Base-by-base conservation (phyloP, 192 early-diverging fungal species). In the Dispira simplex region DNA sequence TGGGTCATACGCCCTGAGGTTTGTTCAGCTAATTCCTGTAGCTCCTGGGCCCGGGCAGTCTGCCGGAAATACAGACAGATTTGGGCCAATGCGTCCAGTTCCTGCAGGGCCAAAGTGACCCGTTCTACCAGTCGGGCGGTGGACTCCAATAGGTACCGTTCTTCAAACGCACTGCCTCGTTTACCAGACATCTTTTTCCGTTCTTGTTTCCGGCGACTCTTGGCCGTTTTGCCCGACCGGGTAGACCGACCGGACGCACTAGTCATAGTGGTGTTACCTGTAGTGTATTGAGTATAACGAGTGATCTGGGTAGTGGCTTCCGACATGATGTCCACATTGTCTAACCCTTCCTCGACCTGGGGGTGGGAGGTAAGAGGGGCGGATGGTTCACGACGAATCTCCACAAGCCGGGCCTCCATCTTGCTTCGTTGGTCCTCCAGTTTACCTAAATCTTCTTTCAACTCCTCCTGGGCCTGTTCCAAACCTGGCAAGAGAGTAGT, bases 251-350 rank as follows among this genome's bases (percentile, higher is more conserved):
- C 46, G 55, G 27, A 51, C 16, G 25, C 20, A 46, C 26, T 27
- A 0, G 55, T 52, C 57, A 65, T 9, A 32, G 27, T 16, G 21
- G 79, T 79, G 5, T 74, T 75, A n/a, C 80, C 80, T 8, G 80
- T 81, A 9, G 90, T 90, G 63, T 86, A 87, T 12, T 85, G 81
- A 51, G 87, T 95, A 65, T 89, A 87, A 54, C 84, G 81, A 66
- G 89, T 93, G 23, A 85, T 86, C 90, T 95, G 92, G 8, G 91
- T 93, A 5, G 89, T 88, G 8, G 95, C 95, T 68, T 98, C 95
- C 0, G 93, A 94, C 77, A 93, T 85, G 76, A 93, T 83, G 68
- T 98, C 95, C 13, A 95, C 78, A 68, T 91, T 85, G 14, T 8
- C 32, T 9, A 46, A 46, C 21, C 16, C 8, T n/a, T 51, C 67